These are phyloP conservation scores for Vicia faba DNA, from an alignment of 306 rosid species.

Conservation along the genomic window DNA sequence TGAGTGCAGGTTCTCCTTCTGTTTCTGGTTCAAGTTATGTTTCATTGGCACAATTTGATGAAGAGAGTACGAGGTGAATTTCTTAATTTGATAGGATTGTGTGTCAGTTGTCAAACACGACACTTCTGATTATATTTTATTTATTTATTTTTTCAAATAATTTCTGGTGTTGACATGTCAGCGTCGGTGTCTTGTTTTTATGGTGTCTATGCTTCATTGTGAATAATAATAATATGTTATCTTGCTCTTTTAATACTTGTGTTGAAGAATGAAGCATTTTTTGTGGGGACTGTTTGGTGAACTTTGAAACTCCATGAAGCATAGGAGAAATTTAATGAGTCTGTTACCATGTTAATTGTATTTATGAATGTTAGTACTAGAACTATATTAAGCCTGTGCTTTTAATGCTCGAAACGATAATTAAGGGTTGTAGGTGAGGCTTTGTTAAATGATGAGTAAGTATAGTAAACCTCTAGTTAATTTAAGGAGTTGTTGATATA, in stretches of 20 bases:
- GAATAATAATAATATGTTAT: not conserved
- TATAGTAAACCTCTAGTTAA: not conserved
- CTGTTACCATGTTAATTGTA: slow-evolving; percentile 12
- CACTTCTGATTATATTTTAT: too few species aligned
- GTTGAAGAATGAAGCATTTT: not conserved
- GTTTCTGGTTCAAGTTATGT: slow-evolving; percentile 43
- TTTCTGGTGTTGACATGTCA: too few species aligned
- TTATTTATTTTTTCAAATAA: too few species aligned
- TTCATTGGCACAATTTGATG: slow-evolving; percentile 54
- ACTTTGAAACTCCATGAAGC: slow-evolving; percentile 8
- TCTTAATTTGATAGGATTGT: not conserved
- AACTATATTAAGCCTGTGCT: slow-evolving; percentile 15
- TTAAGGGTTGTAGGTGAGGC: slow-evolving; percentile 21
- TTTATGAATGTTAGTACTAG: slow-evolving; percentile 16
- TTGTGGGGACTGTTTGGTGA: too few species aligned
- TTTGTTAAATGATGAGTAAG: not conserved
- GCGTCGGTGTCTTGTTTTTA: too few species aligned
- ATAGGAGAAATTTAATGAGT: not conserved
- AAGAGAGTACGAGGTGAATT: slow-evolving; percentile 63
- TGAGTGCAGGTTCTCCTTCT: slow-evolving; percentile 47
- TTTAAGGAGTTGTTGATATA: slow-evolving; percentile 1
- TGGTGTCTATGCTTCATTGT: not conserved
- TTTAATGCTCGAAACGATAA: not conserved
- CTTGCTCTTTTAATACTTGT: not conserved
- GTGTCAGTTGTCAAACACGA: too few species aligned